These are phyloP conservation scores for Debaryomyces sp. DNA, from an alignment of 1,139 yeast species.

Conservation along the genomic window DNA sequence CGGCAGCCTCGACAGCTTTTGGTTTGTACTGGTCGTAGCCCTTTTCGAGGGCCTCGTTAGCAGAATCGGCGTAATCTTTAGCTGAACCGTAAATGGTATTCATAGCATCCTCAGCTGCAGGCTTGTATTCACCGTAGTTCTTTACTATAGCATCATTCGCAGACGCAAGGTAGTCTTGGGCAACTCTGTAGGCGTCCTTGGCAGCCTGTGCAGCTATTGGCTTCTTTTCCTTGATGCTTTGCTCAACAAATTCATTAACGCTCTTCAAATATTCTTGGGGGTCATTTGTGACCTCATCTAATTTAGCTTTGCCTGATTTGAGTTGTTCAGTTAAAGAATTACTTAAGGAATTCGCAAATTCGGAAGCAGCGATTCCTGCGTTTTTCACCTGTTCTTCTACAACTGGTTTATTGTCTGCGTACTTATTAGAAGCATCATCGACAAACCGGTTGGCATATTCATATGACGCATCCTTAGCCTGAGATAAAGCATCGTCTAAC, in stretches of 20 bases:
- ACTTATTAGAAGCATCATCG: constrained; percentile 15
- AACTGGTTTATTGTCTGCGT: constrained; percentile 15
- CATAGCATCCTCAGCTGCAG: constrained; percentile 10
- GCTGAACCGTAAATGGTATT: constrained; percentile 8
- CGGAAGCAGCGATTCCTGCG: constrained; percentile 21
- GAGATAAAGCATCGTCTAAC: constrained; percentile 25
- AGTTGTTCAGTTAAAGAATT: constrained; percentile 9
- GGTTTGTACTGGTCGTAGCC: constrained; percentile 14
- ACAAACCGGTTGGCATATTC: constrained; percentile 22
- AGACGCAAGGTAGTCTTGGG: constrained; percentile 6
- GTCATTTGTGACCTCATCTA: constrained; percentile 21
- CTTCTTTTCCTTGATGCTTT: neutral
- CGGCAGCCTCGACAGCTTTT: constrained; percentile 10
- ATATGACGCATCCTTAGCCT: constrained; percentile 24
- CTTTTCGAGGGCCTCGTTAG: constrained; percentile 10
- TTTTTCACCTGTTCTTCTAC: constrained; percentile 14
- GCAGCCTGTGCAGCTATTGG: constrained; percentile 11
- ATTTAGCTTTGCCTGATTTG: constrained; percentile 16
- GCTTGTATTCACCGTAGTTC: constrained; percentile 13
- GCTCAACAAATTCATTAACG: constrained; percentile 12
- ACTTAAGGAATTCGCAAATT: constrained; percentile 12
- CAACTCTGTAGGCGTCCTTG: constrained; percentile 10
- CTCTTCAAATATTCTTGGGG: constrained; percentile 17
- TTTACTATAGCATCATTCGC: constrained; percentile 10
- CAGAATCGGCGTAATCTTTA: constrained; percentile 4